These are phyloP conservation scores for Penicillium diatomitis DNA, from an alignment of 495 filamentous ascomycete species.

Conservation along the genomic window DNA sequence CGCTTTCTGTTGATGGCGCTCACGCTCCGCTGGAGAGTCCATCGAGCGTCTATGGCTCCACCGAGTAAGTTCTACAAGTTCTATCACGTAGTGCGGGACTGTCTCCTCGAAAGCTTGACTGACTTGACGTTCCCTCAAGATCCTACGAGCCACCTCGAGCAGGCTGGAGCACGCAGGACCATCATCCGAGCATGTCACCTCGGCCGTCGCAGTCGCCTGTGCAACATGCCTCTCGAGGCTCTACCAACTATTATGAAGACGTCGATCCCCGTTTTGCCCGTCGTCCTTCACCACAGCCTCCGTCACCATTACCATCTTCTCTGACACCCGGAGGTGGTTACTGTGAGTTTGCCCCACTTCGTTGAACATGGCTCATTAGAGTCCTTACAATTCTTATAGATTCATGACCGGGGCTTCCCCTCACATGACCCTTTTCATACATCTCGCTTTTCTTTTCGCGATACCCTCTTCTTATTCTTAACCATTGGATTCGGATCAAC, in stretches of 20 bases:
- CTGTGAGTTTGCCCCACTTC: constrained; percentile 18
- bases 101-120: no score
- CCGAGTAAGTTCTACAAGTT: constrained; percentile 58
- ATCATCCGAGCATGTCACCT: constrained; percentile 2
- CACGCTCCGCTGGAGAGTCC: constrained; percentile 42
- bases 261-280: constrained; percentile 79
- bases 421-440: background rate
- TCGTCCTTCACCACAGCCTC: constrained; percentile 21
- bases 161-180: constrained; percentile 28
- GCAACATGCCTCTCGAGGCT: constrained; percentile 9
- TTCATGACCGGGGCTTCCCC: no score
- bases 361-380: background rate
- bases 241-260: constrained; percentile 75
- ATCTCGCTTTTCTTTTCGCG: constrained; percentile 16
- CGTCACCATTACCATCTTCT: constrained; percentile 19
- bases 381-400: no score
- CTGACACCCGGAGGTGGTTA: constrained; percentile 26
- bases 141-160: constrained; percentile 56
- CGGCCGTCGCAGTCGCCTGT: no score
- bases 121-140: constrained; percentile 29
- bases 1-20: constrained; percentile 21
- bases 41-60: constrained; percentile 57
- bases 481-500: constrained; percentile 2
- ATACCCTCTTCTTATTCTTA: background rate
- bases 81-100: no score